phyloP scores from a whole-genome alignment of 2,329 filamentous ascomycete genomes.

The Aspergillus eucalypticola region DNA sequence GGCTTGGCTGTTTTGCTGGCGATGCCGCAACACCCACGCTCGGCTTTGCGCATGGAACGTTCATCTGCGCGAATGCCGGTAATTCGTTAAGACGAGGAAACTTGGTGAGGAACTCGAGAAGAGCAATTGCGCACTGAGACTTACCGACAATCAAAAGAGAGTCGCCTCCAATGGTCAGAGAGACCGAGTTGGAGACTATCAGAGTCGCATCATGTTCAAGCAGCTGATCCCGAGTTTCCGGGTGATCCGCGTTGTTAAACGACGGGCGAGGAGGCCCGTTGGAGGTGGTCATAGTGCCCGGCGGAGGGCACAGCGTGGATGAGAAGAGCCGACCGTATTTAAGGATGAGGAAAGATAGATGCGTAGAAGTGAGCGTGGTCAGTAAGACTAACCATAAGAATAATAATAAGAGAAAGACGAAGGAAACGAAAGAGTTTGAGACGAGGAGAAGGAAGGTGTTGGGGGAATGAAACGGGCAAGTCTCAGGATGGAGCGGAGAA shows the following conservation, averaged over 20 bases:
- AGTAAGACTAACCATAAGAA: constrained; percentile 3
- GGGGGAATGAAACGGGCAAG: not conserved
- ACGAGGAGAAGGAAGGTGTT: constrained; percentile 10
- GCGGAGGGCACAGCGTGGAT: not conserved
- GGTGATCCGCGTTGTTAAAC: constrained; percentile 29
- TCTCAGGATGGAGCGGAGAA: not conserved
- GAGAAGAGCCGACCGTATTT: not conserved
- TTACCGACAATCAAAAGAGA: constrained; percentile 61
- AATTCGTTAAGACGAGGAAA: constrained; percentile 4
- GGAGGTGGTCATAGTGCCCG: constrained; percentile 23
- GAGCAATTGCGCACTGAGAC: constrained; percentile 17
- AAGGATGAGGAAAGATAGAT: constrained; percentile 7
- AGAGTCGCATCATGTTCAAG: constrained; percentile 50
- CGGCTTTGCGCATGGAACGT: constrained; percentile 50
- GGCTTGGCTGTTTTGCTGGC: constrained; percentile 52
- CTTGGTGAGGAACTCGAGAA: not conserved
- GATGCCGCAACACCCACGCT: constrained; percentile 57
- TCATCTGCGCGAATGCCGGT: constrained; percentile 49
- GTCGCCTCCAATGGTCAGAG: constrained; percentile 62
- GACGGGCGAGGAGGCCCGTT: constrained; percentile 26
- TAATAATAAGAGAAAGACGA: constrained; percentile 12
- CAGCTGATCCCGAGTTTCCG: constrained; percentile 30
- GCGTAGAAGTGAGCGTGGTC: constrained; percentile 4
- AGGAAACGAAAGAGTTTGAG: constrained; percentile 15
- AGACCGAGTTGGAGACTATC: constrained; percentile 58